phyloP scores from a whole-genome alignment of 805 yeast genomes.

The Saccharomycopsis sp. region DNA sequence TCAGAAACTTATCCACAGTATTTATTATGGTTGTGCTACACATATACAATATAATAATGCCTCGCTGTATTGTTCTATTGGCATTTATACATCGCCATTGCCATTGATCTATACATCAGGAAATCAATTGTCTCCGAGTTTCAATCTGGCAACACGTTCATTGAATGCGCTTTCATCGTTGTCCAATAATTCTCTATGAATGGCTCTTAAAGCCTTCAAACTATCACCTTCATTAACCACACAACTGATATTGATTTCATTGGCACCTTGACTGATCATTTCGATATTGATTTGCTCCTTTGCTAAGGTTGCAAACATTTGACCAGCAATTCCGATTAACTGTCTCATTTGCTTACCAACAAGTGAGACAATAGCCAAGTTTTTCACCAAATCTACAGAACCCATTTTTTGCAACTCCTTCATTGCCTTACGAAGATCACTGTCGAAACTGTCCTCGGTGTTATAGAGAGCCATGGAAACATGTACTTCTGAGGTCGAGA shows the following conservation, averaged over 20 bases:
- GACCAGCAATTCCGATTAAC: constrained; percentile 92
- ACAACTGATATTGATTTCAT: constrained; percentile 93
- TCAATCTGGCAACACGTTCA: background rate
- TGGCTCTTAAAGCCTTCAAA: constrained; percentile 74
- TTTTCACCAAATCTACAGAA: constrained; percentile 78
- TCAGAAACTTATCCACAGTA: background rate
- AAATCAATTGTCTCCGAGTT: background rate
- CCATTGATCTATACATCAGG: no score
- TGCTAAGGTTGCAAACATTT: constrained; percentile 91
- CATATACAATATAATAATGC: no score
- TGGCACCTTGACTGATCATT: constrained; percentile 98
- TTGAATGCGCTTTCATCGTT: background rate
- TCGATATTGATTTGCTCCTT: constrained; percentile 90
- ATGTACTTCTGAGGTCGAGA: constrained; percentile 95
- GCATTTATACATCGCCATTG: no score
- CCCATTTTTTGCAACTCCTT: constrained; percentile 77
- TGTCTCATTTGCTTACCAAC: constrained; percentile 98
- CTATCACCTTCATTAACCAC: constrained; percentile 83
- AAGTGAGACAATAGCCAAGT: constrained; percentile 85
- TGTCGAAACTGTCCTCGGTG: constrained; percentile 51
- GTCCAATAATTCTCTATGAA: constrained; percentile 72
- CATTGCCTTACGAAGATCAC: constrained; percentile 62
- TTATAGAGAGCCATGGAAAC: constrained; percentile 96
- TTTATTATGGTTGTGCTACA: no score
- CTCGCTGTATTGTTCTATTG: no score